Evolutionary conservation across 2,329 filamentous ascomycete species (phyloP), one percentile per base, ranked within the genome.

Genomic region (Capronia epimyces): DNA sequence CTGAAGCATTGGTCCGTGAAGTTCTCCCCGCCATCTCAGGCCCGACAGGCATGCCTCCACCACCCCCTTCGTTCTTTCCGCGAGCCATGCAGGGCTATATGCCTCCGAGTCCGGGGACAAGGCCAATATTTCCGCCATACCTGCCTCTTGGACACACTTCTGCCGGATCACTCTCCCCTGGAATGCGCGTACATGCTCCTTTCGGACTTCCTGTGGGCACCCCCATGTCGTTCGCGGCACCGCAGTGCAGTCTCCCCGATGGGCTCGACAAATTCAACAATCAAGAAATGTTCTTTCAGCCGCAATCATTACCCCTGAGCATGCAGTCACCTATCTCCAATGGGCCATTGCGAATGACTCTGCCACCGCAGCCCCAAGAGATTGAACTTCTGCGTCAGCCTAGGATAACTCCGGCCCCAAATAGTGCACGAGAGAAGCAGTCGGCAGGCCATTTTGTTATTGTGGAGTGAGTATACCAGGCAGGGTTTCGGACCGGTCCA

Each of bases 331-430:
- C 48, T 20, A 18, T 40, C 20, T 27, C 13, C n/a, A 12, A 13
- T 31, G 50, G 43, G 32, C 15, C 39, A 10, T 25, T 43, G 31
- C 31, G 39, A 18, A 5, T 32, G 12, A 47, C 20, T 21, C 24
- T 52, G 7, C 50, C 50, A 6, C 50, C 50, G 16, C 43, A 21
- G 18, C 50, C 50, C 15, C 50, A 52, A 40, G 44, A 47, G 31
- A 32, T 52, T 20, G 50, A 43, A 18, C 44, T 31, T 15, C 31
- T 46, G 37, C 22, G 16, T 8, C 34, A 18, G 20, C 24, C 8
- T 13, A 43, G 43, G 25, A 22, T 3, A 37, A 46, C 22, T 24
- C 18, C 25, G 21, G 5, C 10, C 22, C 3, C 32, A 16, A 27
- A 25, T 20, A 36, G 13, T 20, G 4, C 32, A 37, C 37, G n/a